phyloP scores from a whole-genome alignment of 768 basidiomycete genomes.

The Scleroderma bovista region DNA sequence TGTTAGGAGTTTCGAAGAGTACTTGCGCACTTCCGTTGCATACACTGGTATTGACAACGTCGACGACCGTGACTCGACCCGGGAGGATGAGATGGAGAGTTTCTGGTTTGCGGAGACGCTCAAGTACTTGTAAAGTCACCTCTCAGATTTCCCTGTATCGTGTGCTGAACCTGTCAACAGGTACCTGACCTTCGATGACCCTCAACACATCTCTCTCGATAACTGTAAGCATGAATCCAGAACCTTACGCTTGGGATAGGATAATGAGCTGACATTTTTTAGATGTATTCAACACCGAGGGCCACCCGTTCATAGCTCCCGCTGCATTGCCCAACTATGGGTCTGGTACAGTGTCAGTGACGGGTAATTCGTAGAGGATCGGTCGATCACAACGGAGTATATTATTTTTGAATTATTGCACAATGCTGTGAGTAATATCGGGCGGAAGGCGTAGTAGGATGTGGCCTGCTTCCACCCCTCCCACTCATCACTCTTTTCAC shows the following conservation, averaged over 20 bases:
- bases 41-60: constrained; percentile 58
- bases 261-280: not conserved
- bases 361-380: too few relatives aligned
- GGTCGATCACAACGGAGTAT: too few relatives aligned
- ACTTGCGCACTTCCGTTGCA: constrained; percentile 40
- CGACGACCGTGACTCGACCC: constrained; percentile 32
- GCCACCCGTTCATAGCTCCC: constrained; percentile 62
- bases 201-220: constrained; percentile 62
- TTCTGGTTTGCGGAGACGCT: constrained; percentile 72
- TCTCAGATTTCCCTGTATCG: not conserved
- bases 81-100: constrained; percentile 62
- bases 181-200: constrained; percentile 73
- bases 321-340: not conserved
- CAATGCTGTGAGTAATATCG: too few relatives aligned
- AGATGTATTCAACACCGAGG: constrained; percentile 72
- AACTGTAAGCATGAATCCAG: constrained; percentile 36
- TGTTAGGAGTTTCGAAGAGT: constrained; percentile 52
- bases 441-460: too few relatives aligned
- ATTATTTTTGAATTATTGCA: too few relatives aligned
- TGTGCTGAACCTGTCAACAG: constrained; percentile 27
- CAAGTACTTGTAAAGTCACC: constrained; percentile 59
- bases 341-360: too few relatives aligned
- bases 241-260: not conserved
- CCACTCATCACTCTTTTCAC: too few relatives aligned
- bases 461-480: too few relatives aligned